Evolutionary conservation across 1,284 basidiomycete genomes (phyloP), one percentile per base, ranked within the genome.

Genomic region (Coniophora puteana): DNA sequence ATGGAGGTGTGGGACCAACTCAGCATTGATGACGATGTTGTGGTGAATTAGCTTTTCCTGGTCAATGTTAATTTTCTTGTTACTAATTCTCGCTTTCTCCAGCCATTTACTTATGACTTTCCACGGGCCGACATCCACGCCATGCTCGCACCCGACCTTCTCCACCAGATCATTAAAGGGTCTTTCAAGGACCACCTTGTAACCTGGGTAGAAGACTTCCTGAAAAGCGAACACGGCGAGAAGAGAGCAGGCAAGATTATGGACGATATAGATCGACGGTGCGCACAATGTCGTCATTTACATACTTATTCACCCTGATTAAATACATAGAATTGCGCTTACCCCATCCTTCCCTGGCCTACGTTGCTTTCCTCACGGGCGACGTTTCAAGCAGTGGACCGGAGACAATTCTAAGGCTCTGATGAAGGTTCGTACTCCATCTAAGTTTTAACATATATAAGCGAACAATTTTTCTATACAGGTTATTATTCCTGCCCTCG

Each of bases 341-440:
- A 21, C 26, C 6, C 44, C 44, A 4, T n/a, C 35, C 2, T 50
- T 49, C 17, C 27, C 44, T 27, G 42, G 44, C 3, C 16, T 49
- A 1, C 8, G 36, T 1, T 4, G 29, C 5, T 50, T 48, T 25
- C 41, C 48, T 17, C 13, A 49, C 8, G 46, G 48, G 2, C 22
- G 30, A 13, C 8, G 29, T 2, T 50, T 50, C 22, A 49, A 39
- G 12, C 41, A 50, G 10, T 50, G 47, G 49, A 50, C 40, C 1
- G 36, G 44, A 2, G 34, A 50, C 14, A 37, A 46, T 31, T 50
- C 47, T 6, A 50, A 50, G n/a, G 47, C 41, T 11, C 21, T 49
- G 17, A 50, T 50, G 48, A 49, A 50, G 42, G 44, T 42, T 4
- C 8, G 22, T 38, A 7, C 22, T 1, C 24, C 23, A 27, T 30